Evolutionary conservation across 257 asterid species (phyloP).

Genomic region (Avicennia marina): DNA sequence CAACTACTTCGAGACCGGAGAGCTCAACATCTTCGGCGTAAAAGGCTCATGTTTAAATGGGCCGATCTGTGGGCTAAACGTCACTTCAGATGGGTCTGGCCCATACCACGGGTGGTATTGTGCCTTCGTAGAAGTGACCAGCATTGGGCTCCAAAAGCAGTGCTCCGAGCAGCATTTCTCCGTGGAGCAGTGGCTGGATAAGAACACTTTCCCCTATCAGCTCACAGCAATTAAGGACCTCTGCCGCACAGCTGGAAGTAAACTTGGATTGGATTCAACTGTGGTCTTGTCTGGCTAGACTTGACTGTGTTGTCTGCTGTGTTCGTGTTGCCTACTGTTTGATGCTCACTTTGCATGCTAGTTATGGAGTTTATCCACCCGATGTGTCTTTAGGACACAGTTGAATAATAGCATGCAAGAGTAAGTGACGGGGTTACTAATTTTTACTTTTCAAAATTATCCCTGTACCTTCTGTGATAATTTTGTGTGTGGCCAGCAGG

Average conservation of each 20-base stretch:
- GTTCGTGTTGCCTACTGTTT: background rate
- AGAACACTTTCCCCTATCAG: constrained; percentile 41
- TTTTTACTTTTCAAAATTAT: no score
- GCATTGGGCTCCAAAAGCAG: constrained; percentile 30
- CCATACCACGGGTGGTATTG: constrained; percentile 58
- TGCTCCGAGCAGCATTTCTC: constrained; percentile 37
- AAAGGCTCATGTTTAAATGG: constrained; percentile 43
- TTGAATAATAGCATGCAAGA: no score
- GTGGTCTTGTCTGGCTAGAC: background rate
- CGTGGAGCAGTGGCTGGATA: constrained; percentile 65
- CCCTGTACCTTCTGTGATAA: no score
- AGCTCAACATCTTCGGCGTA: constrained; percentile 49
- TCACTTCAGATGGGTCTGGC: constrained; percentile 65
- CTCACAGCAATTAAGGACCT: constrained; percentile 22
- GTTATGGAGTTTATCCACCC: no score
- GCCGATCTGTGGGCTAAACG: constrained; percentile 36
- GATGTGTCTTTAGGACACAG: no score
- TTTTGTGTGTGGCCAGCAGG: no score
- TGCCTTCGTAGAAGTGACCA: constrained; percentile 44
- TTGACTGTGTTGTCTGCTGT: background rate
- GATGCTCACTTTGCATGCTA: no score
- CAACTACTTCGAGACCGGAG: constrained; percentile 55
- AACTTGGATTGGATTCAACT: background rate
- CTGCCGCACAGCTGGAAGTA: no score
- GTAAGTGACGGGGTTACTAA: no score